A percentile compares a stretch with the other conserved stretches of the same genome.
phyloP scores from a whole-genome alignment of 2,329 filamentous ascomycete species.

The Curvularia sp. region DNA sequence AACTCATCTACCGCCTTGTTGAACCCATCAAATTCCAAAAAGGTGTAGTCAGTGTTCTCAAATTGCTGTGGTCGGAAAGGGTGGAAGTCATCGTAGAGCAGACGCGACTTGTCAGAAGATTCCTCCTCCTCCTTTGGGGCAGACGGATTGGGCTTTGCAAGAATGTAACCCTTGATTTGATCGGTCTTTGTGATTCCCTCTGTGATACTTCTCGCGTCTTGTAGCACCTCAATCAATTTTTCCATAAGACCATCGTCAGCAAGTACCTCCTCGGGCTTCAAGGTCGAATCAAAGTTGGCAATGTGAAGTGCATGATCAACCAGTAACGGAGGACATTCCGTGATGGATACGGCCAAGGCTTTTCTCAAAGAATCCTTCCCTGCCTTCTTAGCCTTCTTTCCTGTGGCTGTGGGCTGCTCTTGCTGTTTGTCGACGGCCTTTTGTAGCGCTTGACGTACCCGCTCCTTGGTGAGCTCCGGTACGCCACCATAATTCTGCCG shows the following conservation, averaged over 20 bases:
- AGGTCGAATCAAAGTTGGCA: slow-evolving; percentile 71
- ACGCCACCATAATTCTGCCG: slow-evolving; percentile 83
- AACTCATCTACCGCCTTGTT: slow-evolving; percentile 96
- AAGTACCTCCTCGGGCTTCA: slow-evolving; percentile 73
- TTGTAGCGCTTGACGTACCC: slow-evolving; percentile 72
- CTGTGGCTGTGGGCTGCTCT: slow-evolving; percentile 55
- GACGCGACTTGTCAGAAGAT: slow-evolving; percentile 51
- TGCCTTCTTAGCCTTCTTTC: slow-evolving; percentile 76
- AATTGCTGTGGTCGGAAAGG: slow-evolving; percentile 88
- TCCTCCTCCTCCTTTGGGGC: slow-evolving; percentile 49
- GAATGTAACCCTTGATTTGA: slow-evolving; percentile 81
- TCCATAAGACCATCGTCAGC: slow-evolving; percentile 69
- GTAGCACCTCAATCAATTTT: slow-evolving; percentile 70
- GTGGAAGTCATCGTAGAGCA: slow-evolving; percentile 94
- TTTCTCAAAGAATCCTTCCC: slow-evolving; percentile 77
- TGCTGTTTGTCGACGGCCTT: slow-evolving; percentile 68
- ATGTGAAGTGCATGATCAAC: slow-evolving; percentile 83
- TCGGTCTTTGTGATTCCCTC: slow-evolving; percentile 71
- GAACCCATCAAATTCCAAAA: slow-evolving; percentile 82
- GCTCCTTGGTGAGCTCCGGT: slow-evolving; percentile 75
- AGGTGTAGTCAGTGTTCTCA: slow-evolving; percentile 68
- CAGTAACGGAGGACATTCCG: slow-evolving; percentile 85
- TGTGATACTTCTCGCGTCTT: slow-evolving; percentile 73
- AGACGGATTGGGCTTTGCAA: slow-evolving; percentile 67
- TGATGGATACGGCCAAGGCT: slow-evolving; percentile 81